Conservation (phyloP, 768 basidiomycete genomes). For the Auricularia sp. region DNA sequence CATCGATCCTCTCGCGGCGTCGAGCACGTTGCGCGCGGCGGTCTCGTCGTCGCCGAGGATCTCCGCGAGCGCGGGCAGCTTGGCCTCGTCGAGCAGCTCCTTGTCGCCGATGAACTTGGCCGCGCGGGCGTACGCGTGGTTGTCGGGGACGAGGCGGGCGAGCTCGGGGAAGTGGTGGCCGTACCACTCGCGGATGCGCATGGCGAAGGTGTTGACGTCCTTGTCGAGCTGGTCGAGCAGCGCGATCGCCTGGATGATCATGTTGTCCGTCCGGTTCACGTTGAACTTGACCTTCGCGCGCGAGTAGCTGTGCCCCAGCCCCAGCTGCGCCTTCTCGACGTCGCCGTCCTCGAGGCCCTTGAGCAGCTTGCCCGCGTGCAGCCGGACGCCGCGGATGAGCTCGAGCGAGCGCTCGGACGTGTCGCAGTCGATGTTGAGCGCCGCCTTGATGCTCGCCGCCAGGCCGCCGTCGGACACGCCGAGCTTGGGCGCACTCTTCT, state of each 20-base stretch:
- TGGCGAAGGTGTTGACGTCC: slow-evolving; percentile 96
- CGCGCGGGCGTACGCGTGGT: slow-evolving; percentile 82
- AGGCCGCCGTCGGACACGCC: slow-evolving; percentile 70
- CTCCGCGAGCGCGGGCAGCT: slow-evolving; percentile 65
- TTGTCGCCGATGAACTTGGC: slow-evolving; percentile 87
- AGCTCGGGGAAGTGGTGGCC: slow-evolving; percentile 99
- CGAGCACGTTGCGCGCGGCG: slow-evolving; percentile 85
- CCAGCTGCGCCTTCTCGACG: slow-evolving; percentile 87
- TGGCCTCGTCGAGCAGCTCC: slow-evolving; percentile 65
- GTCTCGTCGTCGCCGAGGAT: slow-evolving; percentile 78
- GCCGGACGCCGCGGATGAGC: slow-evolving; percentile 83
- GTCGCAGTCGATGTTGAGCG: slow-evolving; percentile 65
- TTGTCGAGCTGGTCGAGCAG: slow-evolving; percentile 98
- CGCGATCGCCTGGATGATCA: slow-evolving; percentile 99
- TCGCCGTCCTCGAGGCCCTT: slow-evolving; percentile 83
- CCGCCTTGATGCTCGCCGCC: slow-evolving; percentile 66
- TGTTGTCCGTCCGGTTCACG: slow-evolving; percentile 92
- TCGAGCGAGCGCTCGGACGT: slow-evolving; percentile 72
- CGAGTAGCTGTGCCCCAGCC: slow-evolving; percentile 94
- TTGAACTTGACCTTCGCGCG: slow-evolving; percentile 97
- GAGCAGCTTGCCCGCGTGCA: slow-evolving; percentile 83
- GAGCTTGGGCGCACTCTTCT: slow-evolving; percentile 46
- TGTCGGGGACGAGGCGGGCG: slow-evolving; percentile 85
- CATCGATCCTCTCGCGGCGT: slow-evolving; percentile 91
- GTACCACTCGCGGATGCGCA: slow-evolving; percentile 98